Evolutionary conservation across 495 filamentous ascomycete species (phyloP).

Genomic region (Sporormia fimetaria): DNA sequence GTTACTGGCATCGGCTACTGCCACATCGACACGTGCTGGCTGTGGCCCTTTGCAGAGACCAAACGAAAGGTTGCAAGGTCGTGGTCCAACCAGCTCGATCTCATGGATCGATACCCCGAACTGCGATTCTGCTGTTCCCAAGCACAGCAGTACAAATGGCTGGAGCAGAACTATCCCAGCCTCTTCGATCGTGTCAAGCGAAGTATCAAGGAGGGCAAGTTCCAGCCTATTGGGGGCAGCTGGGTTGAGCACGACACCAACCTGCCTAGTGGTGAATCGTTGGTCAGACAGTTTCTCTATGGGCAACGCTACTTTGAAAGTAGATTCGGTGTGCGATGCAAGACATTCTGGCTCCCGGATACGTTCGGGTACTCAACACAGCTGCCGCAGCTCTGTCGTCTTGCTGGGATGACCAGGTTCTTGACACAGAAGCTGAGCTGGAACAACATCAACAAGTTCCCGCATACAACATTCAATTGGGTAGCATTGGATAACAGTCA

Average conservation of each 20-base stretch:
- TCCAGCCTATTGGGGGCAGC: conserved; percentile 91
- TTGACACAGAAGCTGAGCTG: conserved; percentile 92
- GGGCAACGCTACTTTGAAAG: conserved; percentile 91
- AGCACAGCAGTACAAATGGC: conserved; percentile 97
- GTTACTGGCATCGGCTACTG: conserved; percentile 90
- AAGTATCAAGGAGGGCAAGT: conserved; percentile 80
- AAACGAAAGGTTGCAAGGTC: conserved; percentile 93
- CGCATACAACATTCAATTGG: conserved; percentile 98
- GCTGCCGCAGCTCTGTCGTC: conserved; percentile 79
- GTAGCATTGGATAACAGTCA: conserved; percentile 89
- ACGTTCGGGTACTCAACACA: conserved; percentile 96
- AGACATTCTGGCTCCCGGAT: conserved; percentile 94
- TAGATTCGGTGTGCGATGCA: conserved; percentile 76
- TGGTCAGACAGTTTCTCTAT: conserved; percentile 90
- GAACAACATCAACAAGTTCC: conserved; percentile 99
- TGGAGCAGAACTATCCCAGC: conserved; percentile 76
- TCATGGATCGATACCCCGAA: conserved; percentile 91
- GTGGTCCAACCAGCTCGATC: conserved; percentile 89
- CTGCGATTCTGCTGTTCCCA: conserved; percentile 84
- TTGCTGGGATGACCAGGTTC: conserved; percentile 90
- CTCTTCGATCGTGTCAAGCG: conserved; percentile 81
- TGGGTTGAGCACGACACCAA: conserved; percentile 99
- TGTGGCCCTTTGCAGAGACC: conserved; percentile 98
- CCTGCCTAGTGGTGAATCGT: conserved; percentile 85
- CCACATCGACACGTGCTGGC: conserved; percentile 95